phyloP scores from a whole-genome alignment of 345 rosid genomes.

The Raphanus raphanistrum region DNA sequence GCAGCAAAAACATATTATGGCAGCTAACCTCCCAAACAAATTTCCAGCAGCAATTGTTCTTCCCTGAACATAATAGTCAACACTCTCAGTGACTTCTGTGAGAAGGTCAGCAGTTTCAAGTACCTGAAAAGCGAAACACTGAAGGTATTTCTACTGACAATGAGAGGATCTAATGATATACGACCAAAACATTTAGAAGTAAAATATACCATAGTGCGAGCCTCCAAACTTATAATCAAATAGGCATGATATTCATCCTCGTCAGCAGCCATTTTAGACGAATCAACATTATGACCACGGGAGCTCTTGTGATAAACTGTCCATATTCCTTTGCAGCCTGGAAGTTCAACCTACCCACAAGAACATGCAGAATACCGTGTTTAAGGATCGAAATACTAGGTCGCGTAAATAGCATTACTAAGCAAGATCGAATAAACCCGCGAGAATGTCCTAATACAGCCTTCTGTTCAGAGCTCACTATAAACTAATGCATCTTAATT shows the following conservation, averaged over 20 bases:
- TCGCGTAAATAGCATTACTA: slow-evolving; percentile 8
- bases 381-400: slow-evolving; percentile 20
- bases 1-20: slow-evolving; percentile 21
- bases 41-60: slow-evolving; percentile 95
- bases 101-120: slow-evolving; percentile 98
- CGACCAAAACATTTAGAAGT: slow-evolving; percentile 13
- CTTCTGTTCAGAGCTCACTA: slow-evolving; percentile 22
- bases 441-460: slow-evolving; percentile 7
- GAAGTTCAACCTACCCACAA: slow-evolving; percentile 77
- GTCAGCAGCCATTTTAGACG: slow-evolving; percentile 58
- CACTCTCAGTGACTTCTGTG: slow-evolving; percentile 98
- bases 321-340: slow-evolving; percentile 99
- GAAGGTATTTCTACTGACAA: slow-evolving; percentile 17
- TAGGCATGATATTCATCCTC: slow-evolving; percentile 98
- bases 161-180: slow-evolving; percentile 12
- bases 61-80: slow-evolving; percentile 97
- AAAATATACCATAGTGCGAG: slow-evolving; percentile 81
- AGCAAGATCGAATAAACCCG: slow-evolving; percentile 18
- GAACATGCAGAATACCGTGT: slow-evolving; percentile 17
- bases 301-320: slow-evolving; percentile 94
- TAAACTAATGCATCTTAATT: slow-evolving; percentile 16
- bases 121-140: slow-evolving; percentile 48
- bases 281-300: slow-evolving; percentile 66
- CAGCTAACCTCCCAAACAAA: slow-evolving; percentile 82
- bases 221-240: slow-evolving; percentile 93